These are phyloP conservation scores for Venustampulla echinocandica DNA, from an alignment of 495 filamentous ascomycete genomes.

Conservation along the genomic window DNA sequence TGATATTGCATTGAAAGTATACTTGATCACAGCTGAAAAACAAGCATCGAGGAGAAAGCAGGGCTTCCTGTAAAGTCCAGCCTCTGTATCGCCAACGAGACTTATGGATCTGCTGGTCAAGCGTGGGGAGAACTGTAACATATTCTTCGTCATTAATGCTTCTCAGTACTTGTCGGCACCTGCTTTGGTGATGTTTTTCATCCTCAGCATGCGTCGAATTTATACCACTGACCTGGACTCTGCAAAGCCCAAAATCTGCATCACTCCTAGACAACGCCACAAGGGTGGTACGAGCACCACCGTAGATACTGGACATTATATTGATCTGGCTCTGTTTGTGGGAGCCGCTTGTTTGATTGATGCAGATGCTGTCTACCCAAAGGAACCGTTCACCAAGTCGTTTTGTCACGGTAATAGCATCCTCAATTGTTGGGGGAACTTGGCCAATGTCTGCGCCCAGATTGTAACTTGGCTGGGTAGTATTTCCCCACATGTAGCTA, in stretches of 20 bases:
- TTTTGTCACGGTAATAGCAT: background rate
- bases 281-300: background rate
- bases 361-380: background rate
- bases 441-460: background rate
- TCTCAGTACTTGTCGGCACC: background rate
- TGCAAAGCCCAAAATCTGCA: background rate
- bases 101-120: background rate
- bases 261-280: background rate
- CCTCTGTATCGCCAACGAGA: background rate
- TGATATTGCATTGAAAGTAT: background rate
- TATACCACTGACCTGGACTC: too few relatives aligned
- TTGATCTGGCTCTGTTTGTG: background rate
- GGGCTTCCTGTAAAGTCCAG: background rate
- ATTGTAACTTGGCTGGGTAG: background rate
- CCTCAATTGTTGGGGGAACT: background rate
- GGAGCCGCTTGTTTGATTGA: background rate
- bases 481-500: background rate
- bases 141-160: background rate
- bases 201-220: too few relatives aligned
- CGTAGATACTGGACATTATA: background rate
- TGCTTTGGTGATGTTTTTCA: too few relatives aligned
- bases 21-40: background rate
- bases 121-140: background rate
- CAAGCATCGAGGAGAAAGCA: background rate
- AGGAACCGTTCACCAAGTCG: background rate